Evolutionary conservation across 805 yeast genomes (phyloP).

Genomic region (Barnettozyma californica): DNA sequence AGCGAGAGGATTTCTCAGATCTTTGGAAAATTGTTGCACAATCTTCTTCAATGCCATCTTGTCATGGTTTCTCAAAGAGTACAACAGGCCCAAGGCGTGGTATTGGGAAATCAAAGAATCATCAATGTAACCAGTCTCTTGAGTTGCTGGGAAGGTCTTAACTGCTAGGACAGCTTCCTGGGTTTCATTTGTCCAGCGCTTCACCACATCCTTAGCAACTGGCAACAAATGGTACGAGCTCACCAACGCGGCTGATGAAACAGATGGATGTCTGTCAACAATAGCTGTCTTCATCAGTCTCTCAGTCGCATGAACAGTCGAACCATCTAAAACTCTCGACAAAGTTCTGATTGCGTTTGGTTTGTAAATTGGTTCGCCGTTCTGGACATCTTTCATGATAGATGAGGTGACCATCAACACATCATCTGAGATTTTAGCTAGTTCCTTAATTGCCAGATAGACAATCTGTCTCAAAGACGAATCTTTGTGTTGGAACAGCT

Average conservation of each 20-base stretch:
- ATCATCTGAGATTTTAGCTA: slow-evolving; percentile 79
- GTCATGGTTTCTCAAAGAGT: slow-evolving; percentile 84
- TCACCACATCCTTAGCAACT: slow-evolving; percentile 84
- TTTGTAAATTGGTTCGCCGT: slow-evolving; percentile 76
- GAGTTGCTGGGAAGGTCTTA: slow-evolving; percentile 37
- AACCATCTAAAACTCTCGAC: slow-evolving; percentile 81
- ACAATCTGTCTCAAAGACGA: slow-evolving; percentile 87
- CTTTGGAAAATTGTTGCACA: slow-evolving; percentile 67
- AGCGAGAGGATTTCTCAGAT: slow-evolving; percentile 76
- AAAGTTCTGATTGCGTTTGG: slow-evolving; percentile 94
- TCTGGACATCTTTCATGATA: slow-evolving; percentile 96
- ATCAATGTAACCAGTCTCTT: slow-evolving; percentile 43
- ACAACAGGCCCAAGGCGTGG: slow-evolving; percentile 89
- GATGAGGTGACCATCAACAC: slow-evolving; percentile 97
- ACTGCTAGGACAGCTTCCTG: slow-evolving; percentile 76
- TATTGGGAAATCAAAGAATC: slow-evolving; percentile 86
- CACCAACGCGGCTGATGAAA: slow-evolving; percentile 90
- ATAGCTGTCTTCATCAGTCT: slow-evolving; percentile 87
- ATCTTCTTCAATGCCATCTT: slow-evolving; percentile 90
- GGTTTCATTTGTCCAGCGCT: slow-evolving; percentile 90
- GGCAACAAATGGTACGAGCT: slow-evolving; percentile 88
- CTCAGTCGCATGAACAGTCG: slow-evolving; percentile 90
- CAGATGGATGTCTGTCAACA: slow-evolving; percentile 82
- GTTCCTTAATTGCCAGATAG: slow-evolving; percentile 89
- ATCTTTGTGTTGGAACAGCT: slow-evolving; percentile 89